phyloP scores from a whole-genome alignment of 352 stramenopile genomes.

The Pythium oligandrum region DNA sequence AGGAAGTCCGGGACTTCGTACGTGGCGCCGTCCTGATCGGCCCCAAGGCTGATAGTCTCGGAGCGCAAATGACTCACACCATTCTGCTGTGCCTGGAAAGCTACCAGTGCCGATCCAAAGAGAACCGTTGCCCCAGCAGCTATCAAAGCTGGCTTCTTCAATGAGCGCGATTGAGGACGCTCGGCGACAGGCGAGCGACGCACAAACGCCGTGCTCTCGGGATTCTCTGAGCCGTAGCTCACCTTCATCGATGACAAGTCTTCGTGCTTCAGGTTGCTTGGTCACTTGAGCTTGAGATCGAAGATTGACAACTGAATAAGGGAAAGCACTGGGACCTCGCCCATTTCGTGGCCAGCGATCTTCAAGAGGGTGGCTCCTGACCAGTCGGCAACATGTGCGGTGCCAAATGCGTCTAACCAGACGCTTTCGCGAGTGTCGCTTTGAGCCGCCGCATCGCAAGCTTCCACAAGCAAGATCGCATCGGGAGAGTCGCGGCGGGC shows the following conservation, averaged over 20 bases:
- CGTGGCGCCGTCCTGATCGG: not conserved
- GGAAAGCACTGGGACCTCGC: too few species aligned
- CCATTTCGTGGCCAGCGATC: too few species aligned
- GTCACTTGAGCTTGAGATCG: too few species aligned
- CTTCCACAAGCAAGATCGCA: too few species aligned
- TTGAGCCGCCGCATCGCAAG: too few species aligned
- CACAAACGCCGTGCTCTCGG: constrained; percentile 7
- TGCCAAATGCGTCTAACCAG: too few species aligned
- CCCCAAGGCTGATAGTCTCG: not conserved
- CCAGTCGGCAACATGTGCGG: too few species aligned
- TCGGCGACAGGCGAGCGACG: not conserved
- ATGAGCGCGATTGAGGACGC: not conserved
- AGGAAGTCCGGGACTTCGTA: constrained; percentile 5
- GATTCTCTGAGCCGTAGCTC: constrained; percentile 7
- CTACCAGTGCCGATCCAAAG: constrained; percentile 5
- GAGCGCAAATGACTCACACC: not conserved
- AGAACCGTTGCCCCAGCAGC: constrained; percentile 5
- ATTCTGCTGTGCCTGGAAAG: not conserved
- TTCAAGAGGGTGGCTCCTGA: too few species aligned
- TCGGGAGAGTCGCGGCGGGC: too few species aligned
- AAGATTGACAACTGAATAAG: too few species aligned
- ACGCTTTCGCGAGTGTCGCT: too few species aligned
- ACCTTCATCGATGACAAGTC: not conserved
- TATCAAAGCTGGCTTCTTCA: not conserved
- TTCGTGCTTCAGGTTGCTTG: too few species aligned